A percentile compares a stretch with the other conserved stretches of the same genome.
These are phyloP conservation scores for Aspergillus bridgeri DNA, from an alignment of 495 filamentous ascomycete genomes.

Conservation along the genomic window DNA sequence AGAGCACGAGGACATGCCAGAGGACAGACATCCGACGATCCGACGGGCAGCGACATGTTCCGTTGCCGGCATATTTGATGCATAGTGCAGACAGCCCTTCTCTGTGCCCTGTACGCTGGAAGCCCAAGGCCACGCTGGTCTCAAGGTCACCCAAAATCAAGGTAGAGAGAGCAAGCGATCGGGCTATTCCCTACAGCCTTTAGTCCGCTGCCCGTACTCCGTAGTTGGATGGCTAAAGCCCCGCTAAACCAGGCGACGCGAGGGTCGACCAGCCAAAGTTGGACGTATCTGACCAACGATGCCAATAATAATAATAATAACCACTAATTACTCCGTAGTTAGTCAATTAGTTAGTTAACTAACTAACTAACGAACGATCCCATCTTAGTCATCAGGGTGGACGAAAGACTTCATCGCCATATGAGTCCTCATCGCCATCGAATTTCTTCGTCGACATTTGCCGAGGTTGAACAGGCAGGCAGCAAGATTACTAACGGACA, in stretches of 20 bases:
- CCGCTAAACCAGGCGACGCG: not conserved
- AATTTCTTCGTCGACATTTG: too few species aligned
- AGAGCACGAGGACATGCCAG: too few species aligned
- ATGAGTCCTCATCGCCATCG: too few species aligned
- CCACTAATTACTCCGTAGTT: too few species aligned
- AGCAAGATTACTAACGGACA: conserved; percentile 1
- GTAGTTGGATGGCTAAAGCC: not conserved
- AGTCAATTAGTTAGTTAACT: too few species aligned
- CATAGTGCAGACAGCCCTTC: not conserved
- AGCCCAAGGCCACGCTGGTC: not conserved
- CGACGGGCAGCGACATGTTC: too few species aligned
- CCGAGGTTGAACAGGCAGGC: not conserved
- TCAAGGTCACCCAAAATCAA: not conserved
- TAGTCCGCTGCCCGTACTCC: too few species aligned
- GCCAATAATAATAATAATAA: too few species aligned
- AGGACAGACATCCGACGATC: too few species aligned
- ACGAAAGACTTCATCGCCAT: too few species aligned
- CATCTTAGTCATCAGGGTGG: not conserved
- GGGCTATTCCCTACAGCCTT: not conserved
- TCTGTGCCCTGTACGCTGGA: not conserved
- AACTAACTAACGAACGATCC: not conserved
- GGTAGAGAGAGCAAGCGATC: not conserved
- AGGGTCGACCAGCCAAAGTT: not conserved
- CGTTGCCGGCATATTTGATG: too few species aligned
- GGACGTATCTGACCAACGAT: not conserved